Base-by-base conservation (phyloP, 2,329 filamentous ascomycete genomes). In the Allantophomopsis cytisporea region DNA sequence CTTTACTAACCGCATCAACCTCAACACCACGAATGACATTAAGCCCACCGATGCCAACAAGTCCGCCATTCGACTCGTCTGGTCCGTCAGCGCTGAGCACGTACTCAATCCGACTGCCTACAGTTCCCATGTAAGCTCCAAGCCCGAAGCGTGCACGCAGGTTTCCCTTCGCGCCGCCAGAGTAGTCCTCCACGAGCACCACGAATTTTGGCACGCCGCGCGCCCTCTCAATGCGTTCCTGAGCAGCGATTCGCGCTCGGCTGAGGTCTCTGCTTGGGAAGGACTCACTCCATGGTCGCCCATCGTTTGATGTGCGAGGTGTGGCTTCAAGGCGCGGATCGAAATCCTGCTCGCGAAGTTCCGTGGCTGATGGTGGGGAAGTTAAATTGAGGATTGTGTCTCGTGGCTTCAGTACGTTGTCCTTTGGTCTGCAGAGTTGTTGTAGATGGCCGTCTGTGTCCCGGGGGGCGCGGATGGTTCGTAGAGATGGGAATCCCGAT, bases 401-500 rank as follows among this genome's bases (percentile, higher is more conserved):
- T 8, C 23, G 23, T 28, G 23, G 23, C 10, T 10, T 8, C 5
- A 28, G 18, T 7, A 17, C 16, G 18, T 18, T 37, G 11, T 40
- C 18, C 17, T 36, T 42, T 17, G 53, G 54, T 34, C 68, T 69
- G 55, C 83, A 88, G 1, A 86, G 65, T 1, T 64, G 60, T 57
- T 88, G 83, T 45, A 87, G 74, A 7, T 72, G 48, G 18, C 81
- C 83, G 5, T 83, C 71, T 1, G 79, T 71, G 46, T 88, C 83
- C 41, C 74, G 74, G 1, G 80, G 83, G 0, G 74, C 65, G 39
- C 82, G 73, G 14, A 87, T 59, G 2, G 54, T 61, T 8, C 61
- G 63, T 8, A 88, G 65, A 1, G 60, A 54, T 0, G 83, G 82
- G 50, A 88, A 83, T 0, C 74, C 75, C 4, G 62, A 61, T 1